These are phyloP conservation scores for Capronia americana DNA, from an alignment of 2,329 filamentous ascomycete species.

Conservation along the genomic window DNA sequence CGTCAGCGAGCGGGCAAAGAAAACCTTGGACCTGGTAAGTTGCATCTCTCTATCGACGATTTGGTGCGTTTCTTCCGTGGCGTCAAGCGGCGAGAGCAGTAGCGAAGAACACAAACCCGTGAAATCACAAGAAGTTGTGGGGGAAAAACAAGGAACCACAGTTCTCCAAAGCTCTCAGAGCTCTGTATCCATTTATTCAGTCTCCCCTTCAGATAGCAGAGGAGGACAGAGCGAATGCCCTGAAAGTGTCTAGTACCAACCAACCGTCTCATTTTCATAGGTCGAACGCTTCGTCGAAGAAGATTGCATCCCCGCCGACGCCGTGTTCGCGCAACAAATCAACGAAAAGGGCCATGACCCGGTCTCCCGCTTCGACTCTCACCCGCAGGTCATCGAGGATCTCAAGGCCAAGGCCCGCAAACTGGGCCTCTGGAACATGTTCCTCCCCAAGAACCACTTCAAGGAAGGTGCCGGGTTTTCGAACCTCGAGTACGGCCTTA, in stretches of 20 bases:
- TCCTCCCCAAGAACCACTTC: slow-evolving; percentile 93
- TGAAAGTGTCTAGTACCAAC: slow-evolving; percentile 1
- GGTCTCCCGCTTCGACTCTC: slow-evolving; percentile 73
- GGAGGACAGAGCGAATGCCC: neutral
- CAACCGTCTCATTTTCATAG: slow-evolving; percentile 44
- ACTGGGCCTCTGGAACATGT: slow-evolving; percentile 97
- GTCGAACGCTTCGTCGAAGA: slow-evolving; percentile 97
- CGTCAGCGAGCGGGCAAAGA: slow-evolving; percentile 84
- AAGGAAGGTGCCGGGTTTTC: slow-evolving; percentile 84
- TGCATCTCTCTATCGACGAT: neutral
- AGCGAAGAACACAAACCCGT: neutral
- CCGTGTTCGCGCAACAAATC: slow-evolving; percentile 79
- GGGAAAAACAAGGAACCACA: neutral
- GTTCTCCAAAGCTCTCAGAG: neutral
- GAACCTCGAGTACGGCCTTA: slow-evolving; percentile 95
- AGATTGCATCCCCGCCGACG: slow-evolving; percentile 87
- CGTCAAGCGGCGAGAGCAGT: neutral
- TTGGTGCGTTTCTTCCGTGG: neutral
- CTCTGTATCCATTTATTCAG: neutral
- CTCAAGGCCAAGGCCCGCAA: slow-evolving; percentile 83
- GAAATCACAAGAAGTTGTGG: neutral
- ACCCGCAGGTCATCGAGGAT: slow-evolving; percentile 83
- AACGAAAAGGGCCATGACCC: slow-evolving; percentile 60
- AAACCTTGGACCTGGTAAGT: slow-evolving; percentile 75
- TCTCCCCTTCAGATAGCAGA: neutral